Evolutionary conservation across 176 grass and related monocot genomes (phyloP), one percentile per base, ranked within the genome.

Genomic region (Musa beccarii): DNA sequence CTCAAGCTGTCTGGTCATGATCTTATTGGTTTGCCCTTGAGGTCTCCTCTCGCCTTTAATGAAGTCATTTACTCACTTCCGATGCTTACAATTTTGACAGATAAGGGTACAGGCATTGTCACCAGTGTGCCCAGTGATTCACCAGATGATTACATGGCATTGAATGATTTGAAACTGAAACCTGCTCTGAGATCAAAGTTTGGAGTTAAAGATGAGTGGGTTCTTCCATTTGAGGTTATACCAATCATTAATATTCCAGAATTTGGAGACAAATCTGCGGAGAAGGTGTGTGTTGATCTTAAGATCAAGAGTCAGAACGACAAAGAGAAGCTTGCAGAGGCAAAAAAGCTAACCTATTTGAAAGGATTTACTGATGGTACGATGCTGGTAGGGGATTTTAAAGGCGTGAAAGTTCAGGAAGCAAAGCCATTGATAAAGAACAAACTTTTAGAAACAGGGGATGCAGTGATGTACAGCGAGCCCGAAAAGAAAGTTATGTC

Each of bases 401-500:
- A 53, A 11, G 86, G 84, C 43, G 85, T 59, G 79, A 91, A 83
- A 43, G 86, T 96, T 66, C 84, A 96, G 62, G 92, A 96, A 87
- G 92, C 59, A 2, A 91, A 89, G 78, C 92, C 84, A 22, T 61
- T 89, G 52, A 96, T 96, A 80, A 88, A 81, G 66, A 75, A n/a
- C 51, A 90, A 85, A 49, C 85, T 91, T 54, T 54, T 96, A 77
- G 81, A 96, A 69, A 53, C 71, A 56, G 92, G 84, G 6, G 29
- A 67, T 4, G 86, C 77, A 2, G 83, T 96, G 13, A 43, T 89
- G 77, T 96, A 96, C 16, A 85, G 82, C 63, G 92, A 91, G 68
- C 92, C 92, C 24, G 88, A 91, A 69, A 81, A 85, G 79, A 87
- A 86, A 79, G 92, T 96, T 15, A 91, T 96, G 81, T 91, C 88